Base-by-base conservation (phyloP, 2,329 filamentous ascomycete species). In the Diplodia scrobiculata region DNA sequence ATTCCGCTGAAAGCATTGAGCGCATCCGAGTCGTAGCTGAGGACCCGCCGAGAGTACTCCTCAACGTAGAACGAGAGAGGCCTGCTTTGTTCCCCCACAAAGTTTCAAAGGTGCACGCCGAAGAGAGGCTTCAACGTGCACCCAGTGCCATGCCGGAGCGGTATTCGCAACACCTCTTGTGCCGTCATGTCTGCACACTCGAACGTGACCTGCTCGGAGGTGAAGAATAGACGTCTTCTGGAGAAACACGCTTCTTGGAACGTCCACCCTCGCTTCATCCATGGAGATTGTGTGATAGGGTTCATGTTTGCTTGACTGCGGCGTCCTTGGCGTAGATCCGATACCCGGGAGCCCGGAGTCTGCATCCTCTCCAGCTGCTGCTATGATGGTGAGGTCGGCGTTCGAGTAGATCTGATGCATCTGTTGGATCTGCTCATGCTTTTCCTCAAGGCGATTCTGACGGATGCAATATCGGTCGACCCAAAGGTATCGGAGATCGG, bases 181-280 rank as follows among this genome's bases (percentile, higher is more conserved):
- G 47, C 47, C 27, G 29, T 51, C 47, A 63, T 63, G 11, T 32
- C 41, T 29, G 47, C 47, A 25, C 60, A 63, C 17, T 63, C 60
- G 27, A 63, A 63, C 2, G 13, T n/a, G 27, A 50, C 59, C 48
- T 63, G 59, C 25, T 63, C 38, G 7, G 32, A 13, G 3, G 59
- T 50, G 21, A 63, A 63, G 59, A 63, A 63, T 7, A 63, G 29
- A 21, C 41, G 59, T n/a, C 59, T 13, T 17, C 48, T 14, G 5
- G 41, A 63, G 10, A 63, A 41, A 34, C 25, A n/a, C 21, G 59
- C 59, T 32, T 63, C 59, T 27, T 63, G 59, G 13, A 41, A 63
- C 3, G 59, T 50, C 59, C 59, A 63, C 3, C 59, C 59, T 5
- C 41, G 59, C 19, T 21, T 50, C 59, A 63, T 63, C 59, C 59